Evolutionary conservation across 805 yeast genomes (phyloP), one percentile per base, ranked within the genome.

Genomic region (Barnettozyma sucrosica): DNA sequence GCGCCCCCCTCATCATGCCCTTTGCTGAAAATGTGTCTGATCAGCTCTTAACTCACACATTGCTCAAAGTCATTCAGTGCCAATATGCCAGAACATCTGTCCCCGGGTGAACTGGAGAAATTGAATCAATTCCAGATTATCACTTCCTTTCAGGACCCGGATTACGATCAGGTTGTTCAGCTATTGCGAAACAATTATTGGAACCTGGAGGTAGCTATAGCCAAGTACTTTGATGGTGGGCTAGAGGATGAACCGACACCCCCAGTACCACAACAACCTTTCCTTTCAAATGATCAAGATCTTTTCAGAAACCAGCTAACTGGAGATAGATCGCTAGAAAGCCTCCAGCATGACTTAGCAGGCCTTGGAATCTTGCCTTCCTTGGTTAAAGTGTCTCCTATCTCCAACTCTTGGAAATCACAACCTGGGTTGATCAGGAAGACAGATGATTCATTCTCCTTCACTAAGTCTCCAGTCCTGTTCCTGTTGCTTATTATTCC

Each of bases 161-260:
- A 77, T 24, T 64, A 70, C 40, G 72, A 71, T 1, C 69, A 74
- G 39, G 73, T 81, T 3, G 61, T 74, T 4, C 62, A 68, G 44
- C 61, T 82, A 23, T 59, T 83, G 44, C 63, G 70, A 28, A 71
- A 75, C 41, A 74, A 79, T 54, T 74, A 79, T 43, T 81, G 81
- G 81, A 74, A 81, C 55, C 58, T 84, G 43, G 86, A 83, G 55
- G 68, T 74, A 38, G 79, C 89, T 1, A 63, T 82, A 28, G 74
- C 83, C 4, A 71, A 79, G 44, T 84, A 72, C 59, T 81, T 81
- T 58, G 90, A 84, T 55, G 76, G 74, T 18, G 69, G 72, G 44
- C 69, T 78, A 64, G 71, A 63, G 16, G 55, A 55, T 20, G 57
- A 53, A 16, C n/a, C n/a, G n/a, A 54, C 48, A 10, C 51, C 37